phyloP scores from a whole-genome alignment of 169 alveolate genomes.

The Toxoplasma gondii region DNA sequence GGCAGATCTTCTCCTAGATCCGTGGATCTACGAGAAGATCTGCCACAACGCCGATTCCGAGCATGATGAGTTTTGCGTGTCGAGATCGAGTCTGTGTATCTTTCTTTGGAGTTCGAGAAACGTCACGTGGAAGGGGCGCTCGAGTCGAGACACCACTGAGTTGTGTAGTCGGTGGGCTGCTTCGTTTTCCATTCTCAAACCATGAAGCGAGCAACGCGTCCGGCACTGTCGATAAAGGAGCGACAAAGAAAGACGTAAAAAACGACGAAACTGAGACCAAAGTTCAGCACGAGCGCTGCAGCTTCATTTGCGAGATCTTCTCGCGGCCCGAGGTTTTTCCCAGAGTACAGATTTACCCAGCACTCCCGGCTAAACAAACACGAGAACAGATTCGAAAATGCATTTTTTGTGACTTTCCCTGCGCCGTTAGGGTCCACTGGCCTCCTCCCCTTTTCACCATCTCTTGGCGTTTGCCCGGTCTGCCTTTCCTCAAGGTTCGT shows the following conservation, averaged over 20 bases:
- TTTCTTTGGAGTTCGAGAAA: too few species aligned
- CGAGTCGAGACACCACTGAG: too few species aligned
- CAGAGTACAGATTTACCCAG: background rate
- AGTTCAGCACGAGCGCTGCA: background rate
- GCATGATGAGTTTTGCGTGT: too few species aligned
- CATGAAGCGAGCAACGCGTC: slow-evolving; percentile 9
- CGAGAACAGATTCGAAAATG: background rate
- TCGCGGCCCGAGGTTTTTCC: background rate
- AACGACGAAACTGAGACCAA: background rate
- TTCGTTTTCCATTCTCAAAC: background rate
- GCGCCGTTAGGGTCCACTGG: too few species aligned
- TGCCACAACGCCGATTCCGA: too few species aligned
- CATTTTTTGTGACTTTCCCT: background rate
- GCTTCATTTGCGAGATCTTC: slow-evolving; percentile 1
- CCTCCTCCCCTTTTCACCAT: too few species aligned
- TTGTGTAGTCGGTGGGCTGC: background rate
- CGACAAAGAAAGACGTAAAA: background rate
- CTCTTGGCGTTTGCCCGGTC: background rate
- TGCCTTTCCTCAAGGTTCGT: background rate
- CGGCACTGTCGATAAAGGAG: background rate
- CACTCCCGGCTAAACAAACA: background rate
- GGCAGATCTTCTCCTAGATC: too few species aligned
- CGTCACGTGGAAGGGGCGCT: too few species aligned
- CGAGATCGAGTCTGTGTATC: too few species aligned
- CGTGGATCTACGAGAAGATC: too few species aligned